These are phyloP conservation scores for Penicillium palitans DNA, from an alignment of 2,329 filamentous ascomycete species.

Conservation along the genomic window DNA sequence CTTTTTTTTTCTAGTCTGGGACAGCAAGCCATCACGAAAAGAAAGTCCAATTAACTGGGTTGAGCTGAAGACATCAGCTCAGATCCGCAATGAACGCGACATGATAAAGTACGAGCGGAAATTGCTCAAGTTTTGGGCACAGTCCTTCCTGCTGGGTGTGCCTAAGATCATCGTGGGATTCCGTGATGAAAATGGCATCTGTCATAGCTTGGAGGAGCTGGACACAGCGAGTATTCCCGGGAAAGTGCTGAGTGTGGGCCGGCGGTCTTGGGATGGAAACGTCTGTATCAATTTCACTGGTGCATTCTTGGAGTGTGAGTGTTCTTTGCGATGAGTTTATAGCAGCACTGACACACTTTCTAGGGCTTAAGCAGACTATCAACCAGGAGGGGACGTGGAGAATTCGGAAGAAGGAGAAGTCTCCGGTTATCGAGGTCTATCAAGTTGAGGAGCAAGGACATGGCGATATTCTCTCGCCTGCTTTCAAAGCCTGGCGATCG, in stretches of 20 bases:
- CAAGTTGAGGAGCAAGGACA: constrained; percentile 72
- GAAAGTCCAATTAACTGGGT: constrained; percentile 82
- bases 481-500: constrained; percentile 72
- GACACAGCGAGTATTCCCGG: constrained; percentile 76
- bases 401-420: constrained; percentile 66
- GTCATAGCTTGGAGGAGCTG: constrained; percentile 73
- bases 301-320: constrained; percentile 72
- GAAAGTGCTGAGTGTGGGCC: constrained; percentile 66
- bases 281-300: constrained; percentile 89
- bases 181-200: constrained; percentile 69
- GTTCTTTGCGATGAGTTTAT: not conserved
- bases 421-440: constrained; percentile 69
- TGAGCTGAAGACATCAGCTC: constrained; percentile 87
- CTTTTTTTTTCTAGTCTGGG: constrained; percentile 63
- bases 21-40: constrained; percentile 68
- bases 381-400: constrained; percentile 74
- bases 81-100: constrained; percentile 67
- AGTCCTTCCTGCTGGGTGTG: constrained; percentile 90
- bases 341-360: constrained; percentile 3
- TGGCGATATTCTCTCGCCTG: constrained; percentile 71
- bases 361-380: constrained; percentile 64
- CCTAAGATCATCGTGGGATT: constrained; percentile 91
- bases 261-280: constrained; percentile 82
- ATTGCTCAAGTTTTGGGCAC: constrained; percentile 93
- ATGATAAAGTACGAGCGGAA: constrained; percentile 80